Evolutionary conservation across 192 early-diverging fungal genomes (phyloP), one percentile per base, ranked within the genome.

Genomic region (Spizellomyces sp.): DNA sequence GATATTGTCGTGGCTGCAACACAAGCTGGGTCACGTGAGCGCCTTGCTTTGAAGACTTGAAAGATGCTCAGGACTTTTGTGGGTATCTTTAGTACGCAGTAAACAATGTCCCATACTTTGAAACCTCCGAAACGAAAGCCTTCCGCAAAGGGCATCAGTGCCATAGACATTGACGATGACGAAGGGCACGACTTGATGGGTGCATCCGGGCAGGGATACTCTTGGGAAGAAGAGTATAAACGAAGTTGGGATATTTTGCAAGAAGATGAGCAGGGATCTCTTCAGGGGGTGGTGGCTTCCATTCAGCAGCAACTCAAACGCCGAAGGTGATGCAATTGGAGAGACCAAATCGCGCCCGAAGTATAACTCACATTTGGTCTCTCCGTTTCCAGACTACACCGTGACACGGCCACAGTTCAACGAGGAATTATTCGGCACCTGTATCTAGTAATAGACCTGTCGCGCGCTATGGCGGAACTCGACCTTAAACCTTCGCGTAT

Each of bases 201-300:
- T 9, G 65, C 46, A 8, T 74, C 72, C 19, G 75, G 83, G 62
- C 62, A 67, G 58, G 93, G 92, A 9, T 95, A 96, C 71, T 77
- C 91, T 46, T 99, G 96, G 96, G 94, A 97, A 78, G 92, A 91
- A 74, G 94, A 95, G 69, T 99, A 97, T 86, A 96, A 96, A 77
- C 88, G 95, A 15, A 91, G 88, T 67, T 99, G 96, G 96, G 96
- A 99, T 75, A 15, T 74, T 6, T 60, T 64, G 56, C 66, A 77
- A 47, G 75, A 77, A 58, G 80, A 81, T 75, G 91, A 92, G 42
- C 84, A 88, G 61, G 95, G 95, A 50, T 89, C 90, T 62, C 77
- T 96, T 14, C 84, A 86, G 19, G 89, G 90, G 76, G 87, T 83
- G 6, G 90, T 98, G 6, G 81, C 83, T 22, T 83, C 82, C 43